phyloP scores from a whole-genome alignment of 495 filamentous ascomycete species.

The Podospora pseudopauciseta region DNA sequence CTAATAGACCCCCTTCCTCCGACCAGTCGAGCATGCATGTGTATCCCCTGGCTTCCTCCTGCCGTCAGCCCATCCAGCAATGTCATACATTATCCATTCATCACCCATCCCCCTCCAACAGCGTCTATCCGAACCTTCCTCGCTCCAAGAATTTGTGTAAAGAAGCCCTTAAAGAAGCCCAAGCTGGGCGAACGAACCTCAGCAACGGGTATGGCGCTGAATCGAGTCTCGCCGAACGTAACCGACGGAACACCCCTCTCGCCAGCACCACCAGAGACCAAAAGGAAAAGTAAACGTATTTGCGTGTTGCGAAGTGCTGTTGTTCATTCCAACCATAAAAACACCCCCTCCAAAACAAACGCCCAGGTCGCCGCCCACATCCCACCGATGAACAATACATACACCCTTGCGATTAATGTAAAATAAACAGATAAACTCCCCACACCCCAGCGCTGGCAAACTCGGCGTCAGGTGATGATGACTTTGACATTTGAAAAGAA shows the following conservation, averaged over 20 bases:
- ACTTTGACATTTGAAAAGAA: background rate
- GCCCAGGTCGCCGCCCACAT: background rate
- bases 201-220: background rate
- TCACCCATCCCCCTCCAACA: background rate
- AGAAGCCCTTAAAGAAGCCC: background rate
- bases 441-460: background rate
- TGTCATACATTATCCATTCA: background rate
- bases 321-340: background rate
- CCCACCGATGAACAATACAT: background rate
- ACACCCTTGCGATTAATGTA: background rate
- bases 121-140: background rate
- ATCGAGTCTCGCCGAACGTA: too few species aligned
- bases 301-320: background rate
- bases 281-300: background rate
- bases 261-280: background rate
- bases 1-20: too few species aligned
- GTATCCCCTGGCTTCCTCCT: background rate
- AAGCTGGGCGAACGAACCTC: background rate
- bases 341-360: background rate
- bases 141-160: background rate
- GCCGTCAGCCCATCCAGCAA: background rate
- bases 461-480: background rate
- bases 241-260: too few species aligned
- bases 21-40: background rate
- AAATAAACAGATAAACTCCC: background rate